A percentile compares a stretch with the other conserved stretches of the same genome.
These are phyloP conservation scores for Lentinula edodes DNA, from an alignment of 768 basidiomycete genomes.

Conservation along the genomic window DNA sequence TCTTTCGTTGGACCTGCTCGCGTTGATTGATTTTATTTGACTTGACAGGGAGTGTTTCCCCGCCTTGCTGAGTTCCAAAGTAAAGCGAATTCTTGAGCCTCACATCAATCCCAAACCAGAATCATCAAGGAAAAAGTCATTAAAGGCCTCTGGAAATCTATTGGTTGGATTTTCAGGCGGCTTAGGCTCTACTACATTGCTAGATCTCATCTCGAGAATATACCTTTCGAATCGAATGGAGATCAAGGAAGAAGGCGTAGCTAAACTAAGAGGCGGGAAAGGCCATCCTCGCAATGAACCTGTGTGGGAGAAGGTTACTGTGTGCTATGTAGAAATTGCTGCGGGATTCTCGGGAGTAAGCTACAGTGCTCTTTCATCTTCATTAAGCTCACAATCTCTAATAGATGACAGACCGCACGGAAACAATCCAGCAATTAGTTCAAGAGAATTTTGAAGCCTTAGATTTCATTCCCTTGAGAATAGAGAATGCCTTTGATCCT, in stretches of 20 bases:
- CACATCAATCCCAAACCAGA: conserved; percentile 51
- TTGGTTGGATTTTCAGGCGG: conserved; percentile 76
- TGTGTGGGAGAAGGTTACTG: conserved; percentile 57
- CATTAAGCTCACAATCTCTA: conserved; percentile 11
- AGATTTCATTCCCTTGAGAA: conserved; percentile 55
- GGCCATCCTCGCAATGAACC: conserved; percentile 58
- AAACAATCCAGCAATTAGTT: conserved; percentile 37
- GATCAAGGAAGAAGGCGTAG: conserved; percentile 18
- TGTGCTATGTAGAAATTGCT: conserved; percentile 70
- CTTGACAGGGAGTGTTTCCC: conserved; percentile 57
- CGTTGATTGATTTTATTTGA: not conserved
- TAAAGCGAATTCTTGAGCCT: conserved; percentile 61
- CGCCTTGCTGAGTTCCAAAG: conserved; percentile 55
- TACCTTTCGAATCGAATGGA: conserved; percentile 39
- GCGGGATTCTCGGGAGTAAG: conserved; percentile 57
- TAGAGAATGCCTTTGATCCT: conserved; percentile 72
- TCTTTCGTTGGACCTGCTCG: not conserved
- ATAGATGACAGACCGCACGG: conserved; percentile 51
- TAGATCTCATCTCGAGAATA: conserved; percentile 59
- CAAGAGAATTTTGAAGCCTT: conserved; percentile 44
- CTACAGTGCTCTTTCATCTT: conserved; percentile 7
- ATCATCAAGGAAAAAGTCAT: conserved; percentile 48
- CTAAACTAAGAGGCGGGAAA: conserved; percentile 45
- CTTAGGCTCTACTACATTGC: conserved; percentile 64
- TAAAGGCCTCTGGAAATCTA: conserved; percentile 66